A percentile compares a stretch with the other conserved stretches of the same genome.
phyloP scores from a whole-genome alignment of 148 eudicot species.

The Vaccinium corymbosum region DNA sequence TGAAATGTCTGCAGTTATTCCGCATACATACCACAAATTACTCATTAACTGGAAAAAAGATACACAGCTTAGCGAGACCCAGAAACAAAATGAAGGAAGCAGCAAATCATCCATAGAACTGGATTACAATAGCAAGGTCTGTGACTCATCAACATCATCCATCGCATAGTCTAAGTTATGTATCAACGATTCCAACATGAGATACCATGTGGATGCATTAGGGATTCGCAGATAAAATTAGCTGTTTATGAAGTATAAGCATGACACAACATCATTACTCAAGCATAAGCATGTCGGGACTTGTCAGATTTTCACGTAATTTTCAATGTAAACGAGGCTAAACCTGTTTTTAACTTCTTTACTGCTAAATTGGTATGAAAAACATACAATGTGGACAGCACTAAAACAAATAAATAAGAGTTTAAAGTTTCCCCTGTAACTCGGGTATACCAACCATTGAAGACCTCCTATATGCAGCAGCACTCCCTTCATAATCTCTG shows the following conservation, averaged over 20 bases:
- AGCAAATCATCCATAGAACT: neutral
- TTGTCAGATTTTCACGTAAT: neutral
- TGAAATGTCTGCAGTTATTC: neutral
- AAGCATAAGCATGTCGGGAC: neutral
- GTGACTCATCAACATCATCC: neutral
- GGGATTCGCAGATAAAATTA: neutral
- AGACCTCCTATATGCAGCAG: slow-evolving; percentile 73
- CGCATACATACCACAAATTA: neutral
- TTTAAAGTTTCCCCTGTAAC: slow-evolving; percentile 5
- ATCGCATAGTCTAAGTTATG: neutral
- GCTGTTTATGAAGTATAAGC: neutral
- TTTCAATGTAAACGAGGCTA: neutral
- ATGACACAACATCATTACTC: neutral
- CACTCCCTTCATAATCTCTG: slow-evolving; percentile 86
- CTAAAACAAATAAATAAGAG: neutral
- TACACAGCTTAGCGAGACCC: neutral
- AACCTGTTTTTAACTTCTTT: neutral
- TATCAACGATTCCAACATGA: neutral
- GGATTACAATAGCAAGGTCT: neutral
- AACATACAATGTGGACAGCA: neutral
- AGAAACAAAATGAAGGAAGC: neutral
- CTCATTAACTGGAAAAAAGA: neutral
- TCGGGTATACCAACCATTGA: slow-evolving; percentile 49
- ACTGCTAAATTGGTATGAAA: neutral
- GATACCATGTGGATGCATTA: neutral